phyloP scores from a whole-genome alignment of 345 rosid species.

The Eucalyptus regnans region DNA sequence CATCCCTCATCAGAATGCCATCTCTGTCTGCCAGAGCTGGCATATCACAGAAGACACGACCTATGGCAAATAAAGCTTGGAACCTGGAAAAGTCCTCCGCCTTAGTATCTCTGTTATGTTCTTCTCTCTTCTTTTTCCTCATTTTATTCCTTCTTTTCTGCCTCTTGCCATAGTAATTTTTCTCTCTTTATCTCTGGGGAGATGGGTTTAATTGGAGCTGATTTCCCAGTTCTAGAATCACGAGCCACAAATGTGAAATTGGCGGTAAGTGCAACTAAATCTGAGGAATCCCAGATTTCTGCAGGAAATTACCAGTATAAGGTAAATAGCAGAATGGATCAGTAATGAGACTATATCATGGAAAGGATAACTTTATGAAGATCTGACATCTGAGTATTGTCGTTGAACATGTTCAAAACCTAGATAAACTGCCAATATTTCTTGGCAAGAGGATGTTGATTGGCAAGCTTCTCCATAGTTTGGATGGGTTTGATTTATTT shows the following conservation, averaged over 20 bases:
- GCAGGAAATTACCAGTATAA: neutral
- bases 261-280: slow-evolving; percentile 48
- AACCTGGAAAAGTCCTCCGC: too few species aligned
- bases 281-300: slow-evolving; percentile 20
- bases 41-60: too few species aligned
- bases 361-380: neutral
- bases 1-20: too few species aligned
- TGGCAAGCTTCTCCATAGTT: neutral
- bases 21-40: too few species aligned
- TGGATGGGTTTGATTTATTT: too few species aligned
- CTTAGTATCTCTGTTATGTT: too few species aligned
- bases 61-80: too few species aligned
- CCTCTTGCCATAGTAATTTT: too few species aligned
- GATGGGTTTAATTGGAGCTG: slow-evolving; percentile 58
- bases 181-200: slow-evolving; percentile 53
- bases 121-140: too few species aligned
- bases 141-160: accelerated
- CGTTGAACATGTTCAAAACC: too few species aligned
- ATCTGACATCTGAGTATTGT: too few species aligned
- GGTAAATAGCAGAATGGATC: neutral
- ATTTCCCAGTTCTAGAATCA: neutral
- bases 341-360: neutral
- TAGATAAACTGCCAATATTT: too few species aligned
- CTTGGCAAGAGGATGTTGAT: neutral
- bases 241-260: slow-evolving; percentile 12